Evolutionary conservation across 2,329 filamentous ascomycete genomes (phyloP).

Genomic region (Pseudogymnoascus sp.): DNA sequence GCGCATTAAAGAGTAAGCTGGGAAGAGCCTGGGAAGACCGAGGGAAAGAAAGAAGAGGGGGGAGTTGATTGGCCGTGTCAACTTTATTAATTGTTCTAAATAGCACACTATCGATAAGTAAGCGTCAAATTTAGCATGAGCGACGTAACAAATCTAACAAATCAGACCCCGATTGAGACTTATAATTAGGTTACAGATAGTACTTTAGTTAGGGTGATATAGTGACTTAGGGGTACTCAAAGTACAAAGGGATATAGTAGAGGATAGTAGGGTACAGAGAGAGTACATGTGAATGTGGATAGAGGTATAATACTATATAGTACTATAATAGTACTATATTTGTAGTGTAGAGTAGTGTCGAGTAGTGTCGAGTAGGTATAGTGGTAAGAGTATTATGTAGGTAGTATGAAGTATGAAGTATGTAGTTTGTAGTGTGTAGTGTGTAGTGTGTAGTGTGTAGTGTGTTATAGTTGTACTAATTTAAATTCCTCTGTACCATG

Average conservation of each 20-base stretch:
- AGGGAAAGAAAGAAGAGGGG: neutral
- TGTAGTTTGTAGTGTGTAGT: neutral
- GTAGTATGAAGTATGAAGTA: no score
- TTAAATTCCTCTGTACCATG: neutral
- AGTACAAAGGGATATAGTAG: neutral
- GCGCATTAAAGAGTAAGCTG: neutral
- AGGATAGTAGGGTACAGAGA: neutral
- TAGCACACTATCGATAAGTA: neutral
- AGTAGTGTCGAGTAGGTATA: neutral
- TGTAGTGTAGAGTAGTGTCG: neutral
- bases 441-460: neutral
- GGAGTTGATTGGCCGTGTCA: neutral
- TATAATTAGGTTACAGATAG: neutral
- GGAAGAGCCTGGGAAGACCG: neutral
- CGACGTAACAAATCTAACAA: neutral
- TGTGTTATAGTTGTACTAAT: no score
- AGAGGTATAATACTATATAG: neutral
- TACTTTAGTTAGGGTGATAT: neutral
- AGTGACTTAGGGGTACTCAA: neutral
- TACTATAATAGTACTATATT: neutral
- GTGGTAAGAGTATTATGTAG: no score
- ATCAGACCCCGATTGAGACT: conserved; percentile 1
- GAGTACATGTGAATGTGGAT: neutral
- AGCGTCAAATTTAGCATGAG: conserved; percentile 3
- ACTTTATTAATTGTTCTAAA: neutral